Evolutionary conservation across 2,329 filamentous ascomycete genomes (phyloP), one percentile per base, ranked within the genome.

Genomic region (Colletotrichum spaethianum): DNA sequence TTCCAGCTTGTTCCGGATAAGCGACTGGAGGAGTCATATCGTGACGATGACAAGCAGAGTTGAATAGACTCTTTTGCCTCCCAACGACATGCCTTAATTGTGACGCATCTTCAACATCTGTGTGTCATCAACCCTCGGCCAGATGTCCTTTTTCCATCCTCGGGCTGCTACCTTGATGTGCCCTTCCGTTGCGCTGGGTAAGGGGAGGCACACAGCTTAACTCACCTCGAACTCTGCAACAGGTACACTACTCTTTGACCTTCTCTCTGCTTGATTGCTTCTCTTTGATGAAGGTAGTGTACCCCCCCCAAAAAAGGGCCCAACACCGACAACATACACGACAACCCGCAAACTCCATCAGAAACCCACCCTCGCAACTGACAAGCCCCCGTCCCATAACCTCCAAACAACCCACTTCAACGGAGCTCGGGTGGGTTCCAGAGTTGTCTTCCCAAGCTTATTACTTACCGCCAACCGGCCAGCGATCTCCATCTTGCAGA

Each of bases 321-420:
- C 16, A 14, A 33, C 36, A 14, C 28, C 57, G 33, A 50, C 28
- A 57, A 65, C 52, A 28, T 52, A 36, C 44, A 62, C 36, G 28
- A 56, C 26, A 55, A 65, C 18, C 12, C 53, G 42, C 44, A 36
- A 42, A 44, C 38, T 28, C 33, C 46, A 20, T 63, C 31, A 44
- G 38, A 42, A 42, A 40, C 48, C 59, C 48, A 40, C 38, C 40
- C 23, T n/a, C 31, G n/a, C 63, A 66, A 56, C 33, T 57, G 23
- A 23, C 20, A 40, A 44, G 52, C 52, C 38, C 14, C 50, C 52
- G 28, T 50, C 40, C 38, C n/a, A 7, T 36, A 28, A 31, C 23
- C 61, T 55, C 46, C 63, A 70, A 70, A 42, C 67, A 67, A 67
- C 40, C 67, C 67, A 67, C 63, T 61, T 61, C 28, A 46, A 70